phyloP scores from a whole-genome alignment of 2,329 filamentous ascomycete species.

The Xylariaceae sp. region DNA sequence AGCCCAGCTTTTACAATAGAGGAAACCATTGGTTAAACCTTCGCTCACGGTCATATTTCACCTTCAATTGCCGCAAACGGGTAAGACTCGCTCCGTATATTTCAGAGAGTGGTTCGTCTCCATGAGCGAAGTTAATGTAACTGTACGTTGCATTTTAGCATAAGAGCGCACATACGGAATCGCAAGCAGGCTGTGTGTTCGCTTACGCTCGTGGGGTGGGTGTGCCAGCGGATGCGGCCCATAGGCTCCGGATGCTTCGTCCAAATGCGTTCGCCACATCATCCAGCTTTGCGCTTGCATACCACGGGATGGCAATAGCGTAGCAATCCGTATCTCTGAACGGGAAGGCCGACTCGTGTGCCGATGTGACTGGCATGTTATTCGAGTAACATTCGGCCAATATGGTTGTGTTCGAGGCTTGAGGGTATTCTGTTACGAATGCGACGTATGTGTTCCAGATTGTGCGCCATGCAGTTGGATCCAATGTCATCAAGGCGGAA shows the following conservation, averaged over 20 bases:
- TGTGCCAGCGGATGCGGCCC: slow-evolving; percentile 21
- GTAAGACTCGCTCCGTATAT: slow-evolving; percentile 27
- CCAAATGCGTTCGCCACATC: slow-evolving; percentile 34
- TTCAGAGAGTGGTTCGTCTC: slow-evolving; percentile 27
- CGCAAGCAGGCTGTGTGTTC: too few relatives aligned
- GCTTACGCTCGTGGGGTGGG: slow-evolving; percentile 21
- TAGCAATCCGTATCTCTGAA: slow-evolving; percentile 35
- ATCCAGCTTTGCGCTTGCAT: slow-evolving; percentile 35
- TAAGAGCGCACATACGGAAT: slow-evolving; percentile 7
- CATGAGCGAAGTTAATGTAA: slow-evolving; percentile 35
- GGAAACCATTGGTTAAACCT: slow-evolving; percentile 32
- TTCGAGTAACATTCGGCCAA: slow-evolving; percentile 38
- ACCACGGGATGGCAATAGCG: slow-evolving; percentile 40
- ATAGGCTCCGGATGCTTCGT: slow-evolving; percentile 28
- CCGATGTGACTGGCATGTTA: slow-evolving; percentile 26
- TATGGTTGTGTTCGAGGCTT: slow-evolving; percentile 31
- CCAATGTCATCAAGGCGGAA: slow-evolving; percentile 34
- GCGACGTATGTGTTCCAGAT: slow-evolving; percentile 38
- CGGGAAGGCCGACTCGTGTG: slow-evolving; percentile 31
- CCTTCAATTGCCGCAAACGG: slow-evolving; percentile 27
- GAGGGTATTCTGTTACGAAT: slow-evolving; percentile 33
- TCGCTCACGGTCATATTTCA: slow-evolving; percentile 26
- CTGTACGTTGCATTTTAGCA: slow-evolving; percentile 15
- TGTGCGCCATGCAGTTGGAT: slow-evolving; percentile 35
- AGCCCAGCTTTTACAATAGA: slow-evolving; percentile 5